Evolutionary conservation across 768 basidiomycete genomes (phyloP).

Genomic region (Mycena albidolilacea): DNA sequence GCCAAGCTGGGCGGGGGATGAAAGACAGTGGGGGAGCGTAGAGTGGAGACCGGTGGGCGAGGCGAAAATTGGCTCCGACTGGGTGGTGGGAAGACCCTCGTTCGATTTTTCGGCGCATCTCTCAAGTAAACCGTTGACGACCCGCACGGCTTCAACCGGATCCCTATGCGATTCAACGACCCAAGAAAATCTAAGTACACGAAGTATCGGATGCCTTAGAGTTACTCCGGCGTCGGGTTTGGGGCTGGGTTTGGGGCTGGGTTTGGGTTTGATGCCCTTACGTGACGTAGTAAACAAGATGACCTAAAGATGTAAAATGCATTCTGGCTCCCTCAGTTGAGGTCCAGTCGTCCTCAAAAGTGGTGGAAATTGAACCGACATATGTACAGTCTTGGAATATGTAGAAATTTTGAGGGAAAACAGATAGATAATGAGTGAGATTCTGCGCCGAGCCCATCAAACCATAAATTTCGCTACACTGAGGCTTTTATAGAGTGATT

Average conservation of each 20-base stretch:
- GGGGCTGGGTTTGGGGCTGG: not conserved
- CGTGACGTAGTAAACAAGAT: constrained; percentile 11
- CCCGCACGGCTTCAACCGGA: too few relatives aligned
- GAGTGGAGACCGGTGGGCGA: too few relatives aligned
- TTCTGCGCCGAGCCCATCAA: constrained; percentile 8
- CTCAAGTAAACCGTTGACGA: too few relatives aligned
- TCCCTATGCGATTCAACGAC: too few relatives aligned
- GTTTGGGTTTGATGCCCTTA: not conserved
- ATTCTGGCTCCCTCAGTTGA: constrained; percentile 5
- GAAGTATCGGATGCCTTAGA: too few relatives aligned
- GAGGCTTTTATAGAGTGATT: constrained; percentile 6
- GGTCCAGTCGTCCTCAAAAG: not conserved
- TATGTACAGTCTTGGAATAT: constrained; percentile 5
- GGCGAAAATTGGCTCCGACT: too few relatives aligned
- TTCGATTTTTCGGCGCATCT: too few relatives aligned
- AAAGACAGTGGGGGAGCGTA: too few relatives aligned
- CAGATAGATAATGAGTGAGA: not conserved
- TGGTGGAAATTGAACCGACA: constrained; percentile 2
- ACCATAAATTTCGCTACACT: constrained; percentile 11
- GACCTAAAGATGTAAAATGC: constrained; percentile 6
- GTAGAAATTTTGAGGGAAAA: constrained; percentile 1
- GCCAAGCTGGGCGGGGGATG: too few relatives aligned
- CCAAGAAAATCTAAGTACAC: too few relatives aligned
- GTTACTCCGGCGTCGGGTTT: too few relatives aligned
- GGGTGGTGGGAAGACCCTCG: too few relatives aligned